Percentiles rank a stretch among this genome's conserved stretches.
Evolutionary conservation across 208 protist species (phyloP).

Genomic region (Trypanosoma cruzi): DNA sequence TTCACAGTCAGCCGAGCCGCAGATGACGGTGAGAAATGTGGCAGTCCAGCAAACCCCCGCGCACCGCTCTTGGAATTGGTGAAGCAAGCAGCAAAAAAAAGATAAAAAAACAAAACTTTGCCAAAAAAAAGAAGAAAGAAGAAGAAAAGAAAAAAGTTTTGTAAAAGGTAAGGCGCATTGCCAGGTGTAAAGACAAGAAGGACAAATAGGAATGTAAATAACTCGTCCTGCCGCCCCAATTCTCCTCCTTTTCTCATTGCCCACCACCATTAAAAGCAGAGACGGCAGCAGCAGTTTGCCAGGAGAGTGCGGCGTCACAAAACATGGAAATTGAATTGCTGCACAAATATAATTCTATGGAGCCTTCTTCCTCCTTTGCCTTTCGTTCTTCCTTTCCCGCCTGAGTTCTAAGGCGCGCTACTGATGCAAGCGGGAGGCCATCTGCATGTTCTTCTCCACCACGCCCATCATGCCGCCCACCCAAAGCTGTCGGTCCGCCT

Average conservation of each 20-base stretch:
- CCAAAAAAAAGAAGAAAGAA: too few species aligned
- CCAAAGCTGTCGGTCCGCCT: constrained; percentile 67
- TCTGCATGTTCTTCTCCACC: constrained; percentile 59
- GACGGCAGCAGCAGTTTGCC: neutral
- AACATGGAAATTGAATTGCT: neutral
- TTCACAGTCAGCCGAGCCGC: too few species aligned
- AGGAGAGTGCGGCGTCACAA: neutral
- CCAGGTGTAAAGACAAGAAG: too few species aligned
- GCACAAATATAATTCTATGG: neutral
- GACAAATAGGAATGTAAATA: neutral
- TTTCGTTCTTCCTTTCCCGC: neutral
- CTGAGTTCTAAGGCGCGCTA: neutral
- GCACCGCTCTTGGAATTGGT: neutral
- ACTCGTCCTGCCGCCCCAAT: neutral
- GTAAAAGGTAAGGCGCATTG: neutral
- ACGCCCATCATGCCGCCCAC: constrained; percentile 70
- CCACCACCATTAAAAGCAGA: neutral
- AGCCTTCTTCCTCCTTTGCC: neutral
- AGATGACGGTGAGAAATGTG: neutral
- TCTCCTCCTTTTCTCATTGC: neutral
- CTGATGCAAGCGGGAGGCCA: constrained; percentile 3
- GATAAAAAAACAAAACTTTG: too few species aligned
- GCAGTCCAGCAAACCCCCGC: neutral
- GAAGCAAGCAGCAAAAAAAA: neutral
- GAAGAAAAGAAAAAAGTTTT: neutral